Conservation (phyloP, 352 stramenopile species). For the Phytophthora vignae region DNA sequence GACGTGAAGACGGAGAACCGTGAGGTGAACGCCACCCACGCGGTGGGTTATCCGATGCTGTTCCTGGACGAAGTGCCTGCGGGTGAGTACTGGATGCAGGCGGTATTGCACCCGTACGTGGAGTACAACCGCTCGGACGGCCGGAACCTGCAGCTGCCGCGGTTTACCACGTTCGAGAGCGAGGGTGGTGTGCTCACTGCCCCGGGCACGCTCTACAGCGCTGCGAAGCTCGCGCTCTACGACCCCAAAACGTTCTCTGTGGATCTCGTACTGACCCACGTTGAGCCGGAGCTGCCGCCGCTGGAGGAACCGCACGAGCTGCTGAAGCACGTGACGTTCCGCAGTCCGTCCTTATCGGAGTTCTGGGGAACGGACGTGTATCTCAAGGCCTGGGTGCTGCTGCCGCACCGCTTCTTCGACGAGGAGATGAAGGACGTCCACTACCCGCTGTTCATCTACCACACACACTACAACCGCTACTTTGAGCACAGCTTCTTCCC, state of each 20-base stretch:
- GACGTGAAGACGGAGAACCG: slow-evolving; percentile 39
- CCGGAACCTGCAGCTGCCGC: slow-evolving; percentile 50
- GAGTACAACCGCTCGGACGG: slow-evolving; percentile 71
- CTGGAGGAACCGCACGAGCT: slow-evolving; percentile 58
- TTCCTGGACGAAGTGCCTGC: slow-evolving; percentile 51
- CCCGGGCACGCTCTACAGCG: slow-evolving; percentile 69
- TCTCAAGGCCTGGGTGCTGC: slow-evolving; percentile 75
- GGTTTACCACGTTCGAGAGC: slow-evolving; percentile 67
- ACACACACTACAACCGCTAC: slow-evolving; percentile 72
- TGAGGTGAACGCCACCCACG: slow-evolving; percentile 53
- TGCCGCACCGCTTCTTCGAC: slow-evolving; percentile 77
- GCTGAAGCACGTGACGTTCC: slow-evolving; percentile 75
- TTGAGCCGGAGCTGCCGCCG: slow-evolving; percentile 44
- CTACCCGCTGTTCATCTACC: slow-evolving; percentile 82
- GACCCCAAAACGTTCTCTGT: slow-evolving; percentile 40
- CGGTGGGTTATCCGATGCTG: slow-evolving; percentile 55
- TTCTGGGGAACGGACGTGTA: slow-evolving; percentile 80
- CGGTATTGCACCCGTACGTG: slow-evolving; percentile 68
- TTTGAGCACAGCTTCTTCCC: slow-evolving; percentile 69
- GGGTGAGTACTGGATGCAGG: slow-evolving; percentile 73
- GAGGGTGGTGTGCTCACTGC: slow-evolving; percentile 60
- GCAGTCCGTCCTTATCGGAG: slow-evolving; percentile 59
- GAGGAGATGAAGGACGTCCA: slow-evolving; percentile 52
- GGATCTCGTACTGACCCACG: slow-evolving; percentile 57
- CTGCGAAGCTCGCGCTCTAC: slow-evolving; percentile 57